Base-by-base conservation (phyloP, 2,329 filamentous ascomycete genomes). In the Diaporthe ilicicola region DNA sequence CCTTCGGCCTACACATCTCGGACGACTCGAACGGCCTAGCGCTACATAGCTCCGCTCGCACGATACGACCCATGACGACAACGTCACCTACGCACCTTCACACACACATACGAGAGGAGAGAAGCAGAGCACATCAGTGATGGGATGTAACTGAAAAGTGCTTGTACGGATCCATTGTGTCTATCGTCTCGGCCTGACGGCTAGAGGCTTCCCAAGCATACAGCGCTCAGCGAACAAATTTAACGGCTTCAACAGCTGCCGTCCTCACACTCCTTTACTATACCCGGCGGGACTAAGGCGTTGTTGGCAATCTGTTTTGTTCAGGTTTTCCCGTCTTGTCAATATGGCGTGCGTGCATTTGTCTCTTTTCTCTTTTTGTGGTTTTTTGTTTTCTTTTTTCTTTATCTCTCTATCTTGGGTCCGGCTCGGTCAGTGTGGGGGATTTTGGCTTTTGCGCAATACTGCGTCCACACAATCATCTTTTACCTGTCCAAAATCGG, bases 191-290 rank as follows among this genome's bases (percentile, higher is more conserved):
- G 8, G 61, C 59, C 27, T 65, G 22, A 44, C 29, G 32, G 44
- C 53, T 17, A 7, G 29, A 44, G 61, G 48, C 29, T n/a, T 46
- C 19, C 67, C n/a, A 22, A 51, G 56, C 56, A 66, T 66, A 66
- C 59, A 50, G 51, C 51, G 50, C 27, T 54, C 42, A 50, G 27
- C 27, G 34, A 70, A 53, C 24, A 42, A 34, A 22, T 39, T 53
- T 64, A 59, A 66, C 53, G 70, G 67, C 51, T 61, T 70, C 67
- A 34, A 72, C 67, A 61, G 46, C n/a, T 48, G 70, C 55, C 70
- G 67, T 72, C 67, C 22, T 61, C 48, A 32, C 70, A 67, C 67
- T 72, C 70, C 46, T 72, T 72, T 72, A 65, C 32, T 67, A 69
- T 70, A 72, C 59, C 66, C 66, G 70, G 70, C 51, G 44, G 46